Conservation (phyloP, 2,329 filamentous ascomycete species). For the Pseudodiploospora longispora region DNA sequence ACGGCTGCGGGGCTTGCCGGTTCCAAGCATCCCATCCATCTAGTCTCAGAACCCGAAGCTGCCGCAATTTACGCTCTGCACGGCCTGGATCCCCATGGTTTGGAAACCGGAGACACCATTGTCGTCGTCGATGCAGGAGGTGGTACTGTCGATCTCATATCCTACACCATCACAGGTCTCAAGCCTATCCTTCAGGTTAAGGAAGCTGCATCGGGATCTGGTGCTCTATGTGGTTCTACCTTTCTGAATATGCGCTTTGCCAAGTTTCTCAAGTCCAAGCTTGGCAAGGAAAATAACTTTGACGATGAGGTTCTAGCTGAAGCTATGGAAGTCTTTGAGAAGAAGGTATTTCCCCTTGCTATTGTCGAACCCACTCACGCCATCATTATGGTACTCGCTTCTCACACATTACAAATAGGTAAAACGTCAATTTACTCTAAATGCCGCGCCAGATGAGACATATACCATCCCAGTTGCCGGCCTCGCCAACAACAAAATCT, state of each 20-base stretch:
- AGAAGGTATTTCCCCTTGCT: constrained; percentile 18
- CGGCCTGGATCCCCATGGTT: constrained; percentile 28
- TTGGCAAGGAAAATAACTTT: constrained; percentile 31
- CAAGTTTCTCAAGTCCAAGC: constrained; percentile 30
- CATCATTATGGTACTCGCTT: not conserved
- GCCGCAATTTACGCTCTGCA: constrained; percentile 39
- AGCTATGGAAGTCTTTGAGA: constrained; percentile 35
- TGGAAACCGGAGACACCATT: constrained; percentile 36
- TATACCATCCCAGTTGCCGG: constrained; percentile 32
- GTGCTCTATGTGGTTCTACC: constrained; percentile 38
- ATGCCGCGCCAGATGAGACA: constrained; percentile 11
- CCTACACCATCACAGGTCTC: constrained; percentile 36
- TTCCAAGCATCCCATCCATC: constrained; percentile 25
- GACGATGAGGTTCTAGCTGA: constrained; percentile 30
- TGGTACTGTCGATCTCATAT: constrained; percentile 43
- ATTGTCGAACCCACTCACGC: too few species aligned
- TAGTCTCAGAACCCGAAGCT: constrained; percentile 42
- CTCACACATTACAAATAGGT: not conserved
- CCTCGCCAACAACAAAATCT: constrained; percentile 28
- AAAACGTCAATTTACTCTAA: constrained; percentile 4
- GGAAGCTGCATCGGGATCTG: constrained; percentile 37
- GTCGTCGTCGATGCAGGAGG: constrained; percentile 45
- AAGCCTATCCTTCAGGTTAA: constrained; percentile 35
- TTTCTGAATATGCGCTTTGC: constrained; percentile 37
- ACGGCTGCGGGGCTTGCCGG: constrained; percentile 23